Percentiles rank a stretch among this genome's conserved stretches.
phyloP scores from a whole-genome alignment of 2,329 filamentous ascomycete genomes.

The Pyrenochaeta sp. region DNA sequence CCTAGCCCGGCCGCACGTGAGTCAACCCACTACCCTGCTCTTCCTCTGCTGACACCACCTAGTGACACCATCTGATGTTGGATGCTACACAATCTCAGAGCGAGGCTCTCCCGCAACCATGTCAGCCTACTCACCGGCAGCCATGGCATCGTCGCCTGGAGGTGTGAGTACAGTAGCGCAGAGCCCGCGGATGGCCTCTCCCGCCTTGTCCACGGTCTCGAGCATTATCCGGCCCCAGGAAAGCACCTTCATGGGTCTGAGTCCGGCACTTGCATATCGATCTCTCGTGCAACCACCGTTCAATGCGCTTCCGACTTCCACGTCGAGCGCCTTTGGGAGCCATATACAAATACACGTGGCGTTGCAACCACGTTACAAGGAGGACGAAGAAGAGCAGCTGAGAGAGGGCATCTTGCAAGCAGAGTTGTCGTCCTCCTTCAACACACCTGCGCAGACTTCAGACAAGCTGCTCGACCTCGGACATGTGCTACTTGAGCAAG shows the following conservation, averaged over 20 bases:
- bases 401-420: conserved; percentile 14
- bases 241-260: conserved; percentile 24
- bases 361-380: conserved; percentile 14
- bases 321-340: not conserved
- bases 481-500: conserved; percentile 18
- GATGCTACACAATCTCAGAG: conserved; percentile 22
- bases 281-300: conserved; percentile 11
- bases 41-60: conserved; percentile 7
- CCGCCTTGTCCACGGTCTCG: conserved; percentile 22
- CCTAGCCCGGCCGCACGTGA: conserved; percentile 27
- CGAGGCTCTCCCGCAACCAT: conserved; percentile 13
- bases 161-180: conserved; percentile 3
- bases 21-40: conserved; percentile 1
- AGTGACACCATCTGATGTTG: conserved; percentile 28
- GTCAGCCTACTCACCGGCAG: conserved; percentile 9
- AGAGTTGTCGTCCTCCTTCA: conserved; percentile 11
- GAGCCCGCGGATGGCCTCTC: conserved; percentile 16
- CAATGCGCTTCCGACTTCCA: not conserved
- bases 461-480: conserved; percentile 12
- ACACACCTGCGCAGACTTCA: conserved; percentile 6
- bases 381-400: conserved; percentile 18
- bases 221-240: conserved; percentile 19
- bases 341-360: not conserved
- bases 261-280: conserved; percentile 15
- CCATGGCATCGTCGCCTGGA: conserved; percentile 6